Conservation (phyloP, 2,329 filamentous ascomycete genomes). For the Xylariaceae sp. region DNA sequence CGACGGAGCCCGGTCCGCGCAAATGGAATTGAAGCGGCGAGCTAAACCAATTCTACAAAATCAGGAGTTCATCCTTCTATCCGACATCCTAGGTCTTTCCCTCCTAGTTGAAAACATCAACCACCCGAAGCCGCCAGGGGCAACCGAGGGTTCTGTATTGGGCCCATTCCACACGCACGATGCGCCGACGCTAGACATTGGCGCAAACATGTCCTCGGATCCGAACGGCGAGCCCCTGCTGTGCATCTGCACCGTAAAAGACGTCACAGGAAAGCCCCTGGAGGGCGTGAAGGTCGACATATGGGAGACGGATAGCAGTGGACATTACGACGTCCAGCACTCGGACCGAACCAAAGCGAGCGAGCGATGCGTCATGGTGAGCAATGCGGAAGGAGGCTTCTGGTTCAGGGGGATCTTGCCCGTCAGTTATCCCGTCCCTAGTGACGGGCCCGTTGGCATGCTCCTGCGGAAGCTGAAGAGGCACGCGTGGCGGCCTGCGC, state of each 20-base stretch:
- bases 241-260: slow-evolving; percentile 67
- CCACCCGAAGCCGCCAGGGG: slow-evolving; percentile 67
- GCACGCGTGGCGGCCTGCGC: slow-evolving; percentile 73
- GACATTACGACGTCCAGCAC: slow-evolving; percentile 79
- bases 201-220: slow-evolving; percentile 63
- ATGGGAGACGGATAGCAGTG: slow-evolving; percentile 80
- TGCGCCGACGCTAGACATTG: slow-evolving; percentile 54
- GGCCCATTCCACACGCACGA: slow-evolving; percentile 83
- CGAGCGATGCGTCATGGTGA: slow-evolving; percentile 66
- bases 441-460: slow-evolving; percentile 78
- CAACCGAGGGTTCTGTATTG: slow-evolving; percentile 75
- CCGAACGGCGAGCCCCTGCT: slow-evolving; percentile 65
- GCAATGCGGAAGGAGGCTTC: slow-evolving; percentile 68
- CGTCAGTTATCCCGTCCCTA: slow-evolving; percentile 79
- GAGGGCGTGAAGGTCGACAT: slow-evolving; percentile 68
- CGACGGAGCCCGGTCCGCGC: not conserved
- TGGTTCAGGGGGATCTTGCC: slow-evolving; percentile 85
- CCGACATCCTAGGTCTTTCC: slow-evolving; percentile 73
- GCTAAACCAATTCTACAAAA: slow-evolving; percentile 5
- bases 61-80: slow-evolving; percentile 76
- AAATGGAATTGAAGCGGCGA: not conserved
- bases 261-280: slow-evolving; percentile 60
- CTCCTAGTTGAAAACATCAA: slow-evolving; percentile 79
- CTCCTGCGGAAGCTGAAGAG: slow-evolving; percentile 61
- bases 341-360: slow-evolving; percentile 58